Percentiles rank a stretch among this genome's conserved stretches.
Conservation (phyloP, 331 rosid species). For the Saraca asoca region DNA sequence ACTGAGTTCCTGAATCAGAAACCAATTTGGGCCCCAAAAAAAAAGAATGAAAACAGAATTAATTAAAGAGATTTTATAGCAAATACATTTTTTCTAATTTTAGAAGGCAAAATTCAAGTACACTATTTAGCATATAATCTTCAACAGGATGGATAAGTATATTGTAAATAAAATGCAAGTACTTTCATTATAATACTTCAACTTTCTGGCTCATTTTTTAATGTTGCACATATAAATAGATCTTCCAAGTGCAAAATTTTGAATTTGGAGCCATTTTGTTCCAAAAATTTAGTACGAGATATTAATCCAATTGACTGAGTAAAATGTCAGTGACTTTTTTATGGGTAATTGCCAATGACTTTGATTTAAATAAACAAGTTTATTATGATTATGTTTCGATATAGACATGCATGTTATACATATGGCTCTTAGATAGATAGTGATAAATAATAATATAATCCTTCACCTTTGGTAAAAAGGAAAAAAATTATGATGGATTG, state of each 20-base stretch:
- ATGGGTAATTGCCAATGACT: too few relatives aligned
- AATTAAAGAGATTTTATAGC: conserved; percentile 16
- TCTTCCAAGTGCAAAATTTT: neutral
- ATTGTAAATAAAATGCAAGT: neutral
- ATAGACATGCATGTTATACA: neutral
- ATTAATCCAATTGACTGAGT: neutral
- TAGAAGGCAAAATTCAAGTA: neutral
- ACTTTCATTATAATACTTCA: too few relatives aligned
- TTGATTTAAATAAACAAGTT: neutral
- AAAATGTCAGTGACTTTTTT: neutral
- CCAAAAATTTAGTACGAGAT: neutral
- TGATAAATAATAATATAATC: neutral
- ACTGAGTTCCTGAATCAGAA: conserved; percentile 80
- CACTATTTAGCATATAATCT: conserved; percentile 20
- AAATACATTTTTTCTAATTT: neutral
- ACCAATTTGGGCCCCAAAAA: neutral
- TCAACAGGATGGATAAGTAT: neutral
- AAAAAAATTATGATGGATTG: too few relatives aligned
- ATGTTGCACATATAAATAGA: neutral
- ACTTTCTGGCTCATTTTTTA: conserved; percentile 7
- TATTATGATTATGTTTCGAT: neutral
- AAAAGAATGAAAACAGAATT: conserved; percentile 1
- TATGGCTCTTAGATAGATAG: conserved; percentile 1
- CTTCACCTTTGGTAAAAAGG: too few relatives aligned
- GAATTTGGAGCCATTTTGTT: neutral